A percentile compares a stretch with the other conserved stretches of the same genome.
phyloP scores from a whole-genome alignment of 352 stramenopile species.

The Pythium grandisporangium region DNA sequence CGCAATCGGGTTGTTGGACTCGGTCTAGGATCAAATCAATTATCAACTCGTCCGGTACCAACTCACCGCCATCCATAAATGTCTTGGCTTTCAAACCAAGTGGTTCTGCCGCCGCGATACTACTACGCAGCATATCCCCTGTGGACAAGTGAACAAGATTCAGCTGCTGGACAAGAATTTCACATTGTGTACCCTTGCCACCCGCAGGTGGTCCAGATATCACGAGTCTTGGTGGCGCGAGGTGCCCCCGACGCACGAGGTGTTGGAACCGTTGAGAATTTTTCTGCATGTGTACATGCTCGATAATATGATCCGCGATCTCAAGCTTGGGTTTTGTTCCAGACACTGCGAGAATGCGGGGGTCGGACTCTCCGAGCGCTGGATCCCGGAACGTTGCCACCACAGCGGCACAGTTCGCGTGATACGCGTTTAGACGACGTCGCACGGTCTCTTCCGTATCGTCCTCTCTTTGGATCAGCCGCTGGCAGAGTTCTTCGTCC shows the following conservation, averaged over 20 bases:
- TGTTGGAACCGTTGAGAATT: no score
- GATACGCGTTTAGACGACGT: slow-evolving; percentile 79
- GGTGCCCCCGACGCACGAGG: no score
- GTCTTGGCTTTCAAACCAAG: slow-evolving; percentile 24
- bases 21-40: slow-evolving; percentile 51
- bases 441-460: slow-evolving; percentile 88
- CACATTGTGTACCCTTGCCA: slow-evolving; percentile 95
- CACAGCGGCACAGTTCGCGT: slow-evolving; percentile 54
- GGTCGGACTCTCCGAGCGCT: no score
- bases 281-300: no score
- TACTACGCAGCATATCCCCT: slow-evolving; percentile 85
- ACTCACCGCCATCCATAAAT: slow-evolving; percentile 34
- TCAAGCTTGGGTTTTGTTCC: no score
- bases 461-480: slow-evolving; percentile 63
- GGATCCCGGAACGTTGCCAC: slow-evolving; percentile 20
- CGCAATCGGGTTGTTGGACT: slow-evolving; percentile 75
- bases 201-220: slow-evolving; percentile 72
- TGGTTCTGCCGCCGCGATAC: slow-evolving; percentile 39
- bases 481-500: slow-evolving; percentile 51
- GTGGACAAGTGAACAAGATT: slow-evolving; percentile 88
- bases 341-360: no score
- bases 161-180: slow-evolving; percentile 77
- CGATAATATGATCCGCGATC: no score
- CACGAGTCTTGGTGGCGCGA: slow-evolving; percentile 29
- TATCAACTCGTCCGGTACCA: slow-evolving; percentile 39